A percentile compares a stretch with the other conserved stretches of the same genome.
phyloP scores from a whole-genome alignment of 208 protist species.

The Entamoeba histolytica region DNA sequence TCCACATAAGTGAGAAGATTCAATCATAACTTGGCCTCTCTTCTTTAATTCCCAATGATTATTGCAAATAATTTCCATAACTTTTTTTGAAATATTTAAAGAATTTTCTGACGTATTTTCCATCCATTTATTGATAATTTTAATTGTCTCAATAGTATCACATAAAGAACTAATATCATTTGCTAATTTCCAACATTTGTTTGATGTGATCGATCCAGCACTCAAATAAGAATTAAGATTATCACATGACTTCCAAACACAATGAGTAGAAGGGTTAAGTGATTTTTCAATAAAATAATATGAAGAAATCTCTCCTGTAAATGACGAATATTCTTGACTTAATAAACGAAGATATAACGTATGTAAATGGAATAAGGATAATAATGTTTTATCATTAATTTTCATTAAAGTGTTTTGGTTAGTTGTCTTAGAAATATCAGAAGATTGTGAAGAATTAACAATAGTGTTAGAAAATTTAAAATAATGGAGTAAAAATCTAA shows the following conservation, averaged over 20 bases:
- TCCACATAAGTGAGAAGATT: neutral
- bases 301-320: too few species aligned
- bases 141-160: neutral
- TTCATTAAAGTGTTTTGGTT: neutral
- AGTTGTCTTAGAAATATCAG: neutral
- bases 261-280: too few species aligned
- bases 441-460: neutral
- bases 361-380: neutral
- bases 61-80: neutral
- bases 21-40: neutral
- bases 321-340: too few species aligned
- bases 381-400: neutral
- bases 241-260: too few species aligned
- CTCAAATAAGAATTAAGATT: too few species aligned
- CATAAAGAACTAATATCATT: neutral
- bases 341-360: neutral
- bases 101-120: neutral
- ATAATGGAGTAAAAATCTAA: neutral
- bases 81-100: neutral
- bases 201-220: too few species aligned
- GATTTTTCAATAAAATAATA: too few species aligned
- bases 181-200: neutral
- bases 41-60: neutral
- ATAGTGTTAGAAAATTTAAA: neutral
- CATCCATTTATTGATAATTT: neutral